phyloP scores from a whole-genome alignment of 202 grass and related monocot species.

The Alloteropsis angusta region DNA sequence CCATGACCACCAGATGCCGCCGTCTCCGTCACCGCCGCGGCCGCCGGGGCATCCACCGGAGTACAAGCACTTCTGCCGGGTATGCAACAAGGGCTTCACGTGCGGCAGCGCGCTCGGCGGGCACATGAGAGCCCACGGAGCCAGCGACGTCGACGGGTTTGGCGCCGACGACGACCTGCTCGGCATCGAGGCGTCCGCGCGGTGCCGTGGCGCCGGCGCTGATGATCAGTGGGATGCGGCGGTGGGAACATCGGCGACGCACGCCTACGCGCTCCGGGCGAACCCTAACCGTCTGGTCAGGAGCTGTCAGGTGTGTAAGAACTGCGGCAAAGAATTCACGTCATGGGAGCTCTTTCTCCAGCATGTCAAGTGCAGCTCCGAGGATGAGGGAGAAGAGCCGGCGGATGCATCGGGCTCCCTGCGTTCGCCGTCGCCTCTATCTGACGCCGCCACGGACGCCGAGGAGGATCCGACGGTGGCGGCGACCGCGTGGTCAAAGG shows the following conservation, averaged over 20 bases:
- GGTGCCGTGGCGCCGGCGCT: not conserved
- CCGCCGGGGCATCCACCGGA: slow-evolving; percentile 1
- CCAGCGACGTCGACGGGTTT: slow-evolving; percentile 14
- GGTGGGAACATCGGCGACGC: not conserved
- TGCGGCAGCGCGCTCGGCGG: slow-evolving; percentile 83
- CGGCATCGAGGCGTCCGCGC: slow-evolving; percentile 5
- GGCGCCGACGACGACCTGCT: not conserved
- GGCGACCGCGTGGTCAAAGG: slow-evolving; percentile 46
- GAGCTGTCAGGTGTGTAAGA: slow-evolving; percentile 56
- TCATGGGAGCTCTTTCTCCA: slow-evolving; percentile 64
- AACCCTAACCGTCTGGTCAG: slow-evolving; percentile 44
- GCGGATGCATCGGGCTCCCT: slow-evolving; percentile 12
- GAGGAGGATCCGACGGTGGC: slow-evolving; percentile 27
- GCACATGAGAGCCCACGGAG: slow-evolving; percentile 78
- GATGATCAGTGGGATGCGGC: slow-evolving; percentile 16
- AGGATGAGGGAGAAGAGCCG: slow-evolving; percentile 18
- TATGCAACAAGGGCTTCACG: slow-evolving; percentile 55
- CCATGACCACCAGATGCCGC: slow-evolving; percentile 30
- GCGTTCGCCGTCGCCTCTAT: slow-evolving; percentile 12
- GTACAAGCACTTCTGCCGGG: slow-evolving; percentile 53
- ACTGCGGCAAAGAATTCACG: slow-evolving; percentile 57
- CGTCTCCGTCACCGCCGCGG: slow-evolving; percentile 16
- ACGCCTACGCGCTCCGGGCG: slow-evolving; percentile 63
- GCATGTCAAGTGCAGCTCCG: slow-evolving; percentile 48
- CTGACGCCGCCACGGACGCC: slow-evolving; percentile 7